These are phyloP conservation scores for Aspergillus diversus DNA, from an alignment of 495 filamentous ascomycete species.

Conservation along the genomic window DNA sequence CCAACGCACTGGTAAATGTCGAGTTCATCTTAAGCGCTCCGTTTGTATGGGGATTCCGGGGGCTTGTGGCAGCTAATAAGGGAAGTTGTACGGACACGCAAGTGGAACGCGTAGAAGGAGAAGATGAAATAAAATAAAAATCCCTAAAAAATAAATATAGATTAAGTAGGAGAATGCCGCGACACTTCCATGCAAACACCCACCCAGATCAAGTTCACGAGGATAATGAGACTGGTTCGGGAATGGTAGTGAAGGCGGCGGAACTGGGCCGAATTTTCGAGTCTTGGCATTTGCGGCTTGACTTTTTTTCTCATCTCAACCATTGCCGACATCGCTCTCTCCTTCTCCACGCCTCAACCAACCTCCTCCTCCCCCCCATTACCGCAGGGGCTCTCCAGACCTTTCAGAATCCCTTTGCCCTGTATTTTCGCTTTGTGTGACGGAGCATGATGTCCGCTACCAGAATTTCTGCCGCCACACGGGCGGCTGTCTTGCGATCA, in stretches of 20 bases:
- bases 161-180: background rate
- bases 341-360: slow-evolving; percentile 30
- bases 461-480: slow-evolving; percentile 46
- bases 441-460: slow-evolving; percentile 49
- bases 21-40: slow-evolving; percentile 37
- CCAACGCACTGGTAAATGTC: slow-evolving; percentile 38
- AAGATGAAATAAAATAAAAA: background rate
- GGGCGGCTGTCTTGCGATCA: slow-evolving; percentile 46
- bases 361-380: slow-evolving; percentile 4
- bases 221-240: slow-evolving; percentile 28
- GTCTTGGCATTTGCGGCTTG: slow-evolving; percentile 44
- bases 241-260: slow-evolving; percentile 37
- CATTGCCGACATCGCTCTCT: slow-evolving; percentile 33
- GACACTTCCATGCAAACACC: background rate
- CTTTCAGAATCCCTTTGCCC: slow-evolving; percentile 12
- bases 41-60: slow-evolving; percentile 8
- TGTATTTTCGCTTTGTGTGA: slow-evolving; percentile 10
- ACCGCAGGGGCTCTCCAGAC: slow-evolving; percentile 12
- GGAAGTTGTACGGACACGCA: background rate
- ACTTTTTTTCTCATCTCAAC: slow-evolving; percentile 46
- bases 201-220: background rate
- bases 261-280: slow-evolving; percentile 51
- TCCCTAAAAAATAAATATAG: background rate
- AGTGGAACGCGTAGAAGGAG: background rate
- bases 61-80: background rate